Evolutionary conservation across 208 protist genomes (phyloP).

Genomic region (Phytomonas sp.): DNA sequence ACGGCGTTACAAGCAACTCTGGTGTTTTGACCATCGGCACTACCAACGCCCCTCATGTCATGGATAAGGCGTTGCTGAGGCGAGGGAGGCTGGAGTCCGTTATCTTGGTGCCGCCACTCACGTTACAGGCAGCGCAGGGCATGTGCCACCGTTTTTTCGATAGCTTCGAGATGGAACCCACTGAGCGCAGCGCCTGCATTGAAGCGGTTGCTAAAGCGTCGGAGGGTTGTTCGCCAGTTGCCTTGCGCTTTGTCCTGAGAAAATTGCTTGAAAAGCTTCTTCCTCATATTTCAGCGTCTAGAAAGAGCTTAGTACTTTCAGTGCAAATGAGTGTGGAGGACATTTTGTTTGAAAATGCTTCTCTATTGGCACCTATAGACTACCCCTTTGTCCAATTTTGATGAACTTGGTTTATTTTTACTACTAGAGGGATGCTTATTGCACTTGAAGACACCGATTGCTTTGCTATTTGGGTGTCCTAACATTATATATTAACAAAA

Average conservation of each 20-base stretch:
- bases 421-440: neutral
- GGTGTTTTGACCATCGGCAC: slow-evolving; percentile 88
- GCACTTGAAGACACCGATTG: neutral
- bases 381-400: neutral
- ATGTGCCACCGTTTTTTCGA: slow-evolving; percentile 57
- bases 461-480: neutral
- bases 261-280: slow-evolving; percentile 43
- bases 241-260: slow-evolving; percentile 45
- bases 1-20: slow-evolving; percentile 89
- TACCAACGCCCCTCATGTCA: slow-evolving; percentile 61
- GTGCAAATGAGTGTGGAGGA: neutral
- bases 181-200: neutral
- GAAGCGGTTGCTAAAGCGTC: slow-evolving; percentile 9
- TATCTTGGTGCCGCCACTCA: slow-evolving; percentile 55
- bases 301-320: neutral
- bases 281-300: neutral
- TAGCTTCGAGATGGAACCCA: slow-evolving; percentile 18
- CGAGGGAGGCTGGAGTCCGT: slow-evolving; percentile 91
- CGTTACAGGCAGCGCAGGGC: slow-evolving; percentile 22
- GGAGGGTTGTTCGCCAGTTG: slow-evolving; percentile 36
- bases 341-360: neutral
- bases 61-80: slow-evolving; percentile 94
- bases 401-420: neutral
- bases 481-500: neutral
- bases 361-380: neutral